These are phyloP conservation scores for Diplodia corticola DNA, from an alignment of 2,329 filamentous ascomycete genomes.

Conservation along the genomic window DNA sequence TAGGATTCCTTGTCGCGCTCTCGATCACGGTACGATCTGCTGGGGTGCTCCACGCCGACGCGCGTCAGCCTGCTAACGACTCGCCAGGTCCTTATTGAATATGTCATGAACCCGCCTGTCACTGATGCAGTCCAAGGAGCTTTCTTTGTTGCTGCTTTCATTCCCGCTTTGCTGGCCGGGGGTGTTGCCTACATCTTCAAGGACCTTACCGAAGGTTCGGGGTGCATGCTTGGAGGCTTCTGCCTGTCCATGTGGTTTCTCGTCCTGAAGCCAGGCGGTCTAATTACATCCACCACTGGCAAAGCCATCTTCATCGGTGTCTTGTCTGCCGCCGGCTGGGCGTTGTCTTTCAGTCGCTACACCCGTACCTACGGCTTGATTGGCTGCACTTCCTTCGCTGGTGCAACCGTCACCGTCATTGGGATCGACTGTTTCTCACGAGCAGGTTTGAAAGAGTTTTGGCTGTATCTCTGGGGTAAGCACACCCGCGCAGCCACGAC, in stretches of 20 bases:
- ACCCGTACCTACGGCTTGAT: slow-evolving; percentile 81
- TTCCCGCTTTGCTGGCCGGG: slow-evolving; percentile 74
- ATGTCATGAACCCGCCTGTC: slow-evolving; percentile 81
- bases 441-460: slow-evolving; percentile 94
- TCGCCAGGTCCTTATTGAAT: slow-evolving; percentile 68
- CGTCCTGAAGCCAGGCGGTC: slow-evolving; percentile 71
- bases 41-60: slow-evolving; percentile 25
- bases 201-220: slow-evolving; percentile 81
- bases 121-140: slow-evolving; percentile 76
- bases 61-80: slow-evolving; percentile 26
- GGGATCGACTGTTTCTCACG: slow-evolving; percentile 89
- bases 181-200: slow-evolving; percentile 74
- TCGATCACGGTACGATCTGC: slow-evolving; percentile 61
- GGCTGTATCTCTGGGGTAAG: slow-evolving; percentile 84
- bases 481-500: slow-evolving; percentile 18
- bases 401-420: slow-evolving; percentile 74
- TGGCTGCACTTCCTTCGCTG: slow-evolving; percentile 72
- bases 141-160: slow-evolving; percentile 75
- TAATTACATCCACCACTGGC: slow-evolving; percentile 62
- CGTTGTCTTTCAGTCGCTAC: slow-evolving; percentile 66
- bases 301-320: slow-evolving; percentile 75
- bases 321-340: slow-evolving; percentile 68
- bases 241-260: slow-evolving; percentile 89
- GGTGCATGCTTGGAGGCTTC: slow-evolving; percentile 84
- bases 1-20: slow-evolving; percentile 70